Evolutionary conservation across 306 rosid species (phyloP).

Genomic region (Vigna nakashimae): DNA sequence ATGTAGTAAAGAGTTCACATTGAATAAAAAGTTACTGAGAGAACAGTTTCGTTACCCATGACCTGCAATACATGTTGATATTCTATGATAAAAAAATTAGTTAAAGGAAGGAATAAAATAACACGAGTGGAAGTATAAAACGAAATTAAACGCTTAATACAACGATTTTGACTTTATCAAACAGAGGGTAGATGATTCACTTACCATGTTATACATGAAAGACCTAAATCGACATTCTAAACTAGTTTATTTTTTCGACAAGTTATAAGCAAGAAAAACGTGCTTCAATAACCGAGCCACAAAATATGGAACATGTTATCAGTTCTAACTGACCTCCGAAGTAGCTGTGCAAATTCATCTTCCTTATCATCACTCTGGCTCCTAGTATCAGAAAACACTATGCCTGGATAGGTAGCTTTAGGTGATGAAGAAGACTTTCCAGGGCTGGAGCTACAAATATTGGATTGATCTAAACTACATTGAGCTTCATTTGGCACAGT

Average conservation of each 20-base stretch:
- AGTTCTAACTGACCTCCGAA: conserved; percentile 73
- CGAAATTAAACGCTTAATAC: neutral
- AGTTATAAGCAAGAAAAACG: conserved; percentile 28
- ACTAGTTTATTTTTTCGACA: neutral
- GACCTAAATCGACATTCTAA: conserved; percentile 15
- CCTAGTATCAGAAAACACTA: conserved; percentile 46
- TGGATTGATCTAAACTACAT: conserved; percentile 57
- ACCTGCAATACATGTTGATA: conserved; percentile 21
- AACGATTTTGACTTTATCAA: conserved; percentile 29
- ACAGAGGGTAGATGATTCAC: neutral
- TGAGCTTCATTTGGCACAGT: conserved; percentile 49
- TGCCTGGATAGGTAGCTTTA: conserved; percentile 51
- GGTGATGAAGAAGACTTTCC: conserved; percentile 55
- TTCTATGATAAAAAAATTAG: neutral
- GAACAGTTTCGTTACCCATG: conserved; percentile 16
- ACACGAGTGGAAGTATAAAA: neutral
- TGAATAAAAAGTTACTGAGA: conserved; percentile 25
- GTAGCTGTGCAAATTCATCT: conserved; percentile 95
- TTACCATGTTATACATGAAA: neutral
- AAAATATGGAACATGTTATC: conserved; percentile 1
- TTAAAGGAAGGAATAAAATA: conserved; percentile 16
- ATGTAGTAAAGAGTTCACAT: conserved; percentile 40
- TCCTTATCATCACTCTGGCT: conserved; percentile 71
- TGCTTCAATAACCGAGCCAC: conserved; percentile 8
- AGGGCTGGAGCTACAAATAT: conserved; percentile 53